Evolutionary conservation across 176 grass and related monocot genomes (phyloP).

Genomic region (Panicum miliaceum): DNA sequence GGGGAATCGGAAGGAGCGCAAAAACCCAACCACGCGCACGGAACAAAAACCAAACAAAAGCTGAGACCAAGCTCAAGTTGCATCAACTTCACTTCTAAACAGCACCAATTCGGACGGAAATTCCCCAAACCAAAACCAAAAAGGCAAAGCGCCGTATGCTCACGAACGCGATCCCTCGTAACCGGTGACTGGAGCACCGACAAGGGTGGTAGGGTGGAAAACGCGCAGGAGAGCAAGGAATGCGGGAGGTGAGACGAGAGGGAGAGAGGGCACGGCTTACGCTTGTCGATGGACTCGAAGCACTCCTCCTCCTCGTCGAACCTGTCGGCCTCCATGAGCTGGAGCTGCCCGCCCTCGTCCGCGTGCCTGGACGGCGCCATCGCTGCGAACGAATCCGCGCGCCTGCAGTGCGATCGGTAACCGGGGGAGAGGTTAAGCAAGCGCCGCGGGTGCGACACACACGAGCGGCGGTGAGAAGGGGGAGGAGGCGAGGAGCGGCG

Average conservation of each 20-base stretch:
- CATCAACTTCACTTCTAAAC: neutral
- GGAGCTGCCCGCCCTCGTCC: slow-evolving; percentile 83
- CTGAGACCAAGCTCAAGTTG: neutral
- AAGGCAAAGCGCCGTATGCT: neutral
- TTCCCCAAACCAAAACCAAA: neutral
- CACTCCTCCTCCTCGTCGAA: slow-evolving; percentile 76
- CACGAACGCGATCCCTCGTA: neutral
- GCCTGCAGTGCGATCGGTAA: slow-evolving; percentile 13
- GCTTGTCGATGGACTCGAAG: slow-evolving; percentile 92
- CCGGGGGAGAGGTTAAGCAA: neutral
- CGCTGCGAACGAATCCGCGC: neutral
- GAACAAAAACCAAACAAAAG: slow-evolving; percentile 24
- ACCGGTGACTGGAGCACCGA: neutral
- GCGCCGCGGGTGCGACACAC: neutral
- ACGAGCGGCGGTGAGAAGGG: neutral
- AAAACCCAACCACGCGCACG: slow-evolving; percentile 9
- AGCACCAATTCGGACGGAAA: neutral
- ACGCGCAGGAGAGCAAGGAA: slow-evolving; percentile 4
- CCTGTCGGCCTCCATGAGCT: slow-evolving; percentile 78
- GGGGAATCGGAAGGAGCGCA: neutral
- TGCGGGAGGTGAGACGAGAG: neutral
- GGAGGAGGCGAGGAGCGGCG: neutral
- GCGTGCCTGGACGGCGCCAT: slow-evolving; percentile 67
- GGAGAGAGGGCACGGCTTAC: slow-evolving; percentile 37
- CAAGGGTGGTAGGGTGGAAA: neutral